Evolutionary conservation across 768 basidiomycete genomes (phyloP), one percentile per base, ranked within the genome.

Genomic region (Steccherinum ochraceum): DNA sequence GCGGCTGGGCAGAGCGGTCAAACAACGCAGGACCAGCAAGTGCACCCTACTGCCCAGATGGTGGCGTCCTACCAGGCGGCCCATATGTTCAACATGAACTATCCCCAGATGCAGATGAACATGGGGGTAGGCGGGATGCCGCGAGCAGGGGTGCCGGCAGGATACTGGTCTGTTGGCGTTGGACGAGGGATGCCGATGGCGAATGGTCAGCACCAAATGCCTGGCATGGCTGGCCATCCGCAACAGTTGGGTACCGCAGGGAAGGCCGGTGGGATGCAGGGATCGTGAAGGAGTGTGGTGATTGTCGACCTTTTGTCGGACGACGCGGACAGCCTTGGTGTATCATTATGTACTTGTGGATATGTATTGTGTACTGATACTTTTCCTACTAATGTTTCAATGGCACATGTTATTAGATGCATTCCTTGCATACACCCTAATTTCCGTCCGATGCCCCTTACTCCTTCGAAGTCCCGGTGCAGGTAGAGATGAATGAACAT

Each of bases 221-320:
- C 52, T 24, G 48, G 45, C 24, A 49, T 60, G 53, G 48, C 52
- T 40, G 54, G 54, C 35, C 52, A 59, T 46, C 27, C 57, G 49
- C 58, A 60, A 40, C 56, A 59, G 52, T 47, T 55, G 48, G 55
- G 51, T 5, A 46, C 54, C 26, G 58, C 49, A 51, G 59, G 61
- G 51, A 50, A 60, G 27, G 52, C 45, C 40, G 58, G 57, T 3
- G 59, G 58, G 21, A 56, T 59, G 57, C 64, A 62, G 57, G 63
- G 60, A 11, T 54, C 58, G 39, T 61, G 55, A 56, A 25, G 41
- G 10, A 10, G 10, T 23, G 41, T 43, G 41, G 16, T 43, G 10
- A n/a, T n/a, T 7, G 30, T 35, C 30, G 30, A 16, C 16, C 30
- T 7, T 7, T 35, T 16, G 30, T 7, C 16, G 30, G 30, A 35